These are phyloP conservation scores for Quercus aquifolioides DNA, from an alignment of 306 rosid species.

Conservation along the genomic window DNA sequence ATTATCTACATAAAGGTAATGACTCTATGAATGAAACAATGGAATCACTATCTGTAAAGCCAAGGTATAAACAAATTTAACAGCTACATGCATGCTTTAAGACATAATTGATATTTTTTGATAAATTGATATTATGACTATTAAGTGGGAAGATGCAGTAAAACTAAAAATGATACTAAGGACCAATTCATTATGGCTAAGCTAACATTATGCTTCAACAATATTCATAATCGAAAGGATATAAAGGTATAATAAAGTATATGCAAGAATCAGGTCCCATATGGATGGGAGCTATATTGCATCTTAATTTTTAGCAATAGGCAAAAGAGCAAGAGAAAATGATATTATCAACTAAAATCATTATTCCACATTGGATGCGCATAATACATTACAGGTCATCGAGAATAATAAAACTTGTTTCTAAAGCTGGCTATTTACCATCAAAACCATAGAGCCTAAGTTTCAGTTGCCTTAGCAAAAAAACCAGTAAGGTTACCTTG, in stretches of 20 bases:
- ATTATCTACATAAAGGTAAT: too few species aligned
- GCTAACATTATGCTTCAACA: too few species aligned
- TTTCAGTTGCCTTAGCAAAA: background rate
- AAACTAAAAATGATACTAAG: too few species aligned
- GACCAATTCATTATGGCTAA: too few species aligned
- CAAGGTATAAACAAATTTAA: background rate
- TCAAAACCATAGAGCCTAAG: background rate
- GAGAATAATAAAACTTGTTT: background rate
- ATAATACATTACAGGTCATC: background rate
- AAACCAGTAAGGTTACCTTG: slow-evolving; percentile 51
- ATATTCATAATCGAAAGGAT: too few species aligned
- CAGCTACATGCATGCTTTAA: background rate
- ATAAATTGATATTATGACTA: too few species aligned
- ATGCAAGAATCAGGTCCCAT: too few species aligned
- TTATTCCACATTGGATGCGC: too few species aligned
- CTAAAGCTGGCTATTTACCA: background rate
- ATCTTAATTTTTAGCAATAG: background rate
- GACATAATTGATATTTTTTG: background rate
- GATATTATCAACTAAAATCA: background rate
- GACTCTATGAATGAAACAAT: too few species aligned
- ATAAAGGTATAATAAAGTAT: too few species aligned
- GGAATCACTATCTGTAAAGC: background rate
- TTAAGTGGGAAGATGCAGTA: too few species aligned
- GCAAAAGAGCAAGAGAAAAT: background rate
- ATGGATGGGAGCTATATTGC: too few species aligned